A percentile compares a stretch with the other conserved stretches of the same genome.
Conservation (phyloP, 495 filamentous ascomycete genomes). For the Mycothermus thermophilus region DNA sequence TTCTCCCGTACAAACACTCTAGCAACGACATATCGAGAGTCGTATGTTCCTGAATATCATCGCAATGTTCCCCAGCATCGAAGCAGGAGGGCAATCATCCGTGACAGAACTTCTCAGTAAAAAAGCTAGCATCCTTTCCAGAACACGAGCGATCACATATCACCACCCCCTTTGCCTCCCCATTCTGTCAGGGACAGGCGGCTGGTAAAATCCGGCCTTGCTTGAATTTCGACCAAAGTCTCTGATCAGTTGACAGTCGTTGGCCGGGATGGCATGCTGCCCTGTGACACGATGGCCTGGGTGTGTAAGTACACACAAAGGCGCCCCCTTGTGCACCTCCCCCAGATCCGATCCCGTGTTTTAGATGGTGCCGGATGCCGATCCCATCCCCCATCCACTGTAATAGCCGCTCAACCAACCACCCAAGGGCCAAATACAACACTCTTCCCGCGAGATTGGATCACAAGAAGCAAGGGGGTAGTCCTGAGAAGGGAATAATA, state of each 20-base stretch:
- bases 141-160: not conserved
- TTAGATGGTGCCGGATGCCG: constrained; percentile 16
- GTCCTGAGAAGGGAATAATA: not conserved
- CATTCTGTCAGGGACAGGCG: constrained; percentile 15
- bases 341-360: constrained; percentile 21
- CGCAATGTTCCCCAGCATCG: too few species aligned
- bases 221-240: constrained; percentile 2
- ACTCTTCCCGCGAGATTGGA: constrained; percentile 9
- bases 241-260: too few species aligned
- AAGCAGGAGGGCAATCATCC: too few species aligned
- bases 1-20: too few species aligned
- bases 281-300: too few species aligned
- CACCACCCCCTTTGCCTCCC: not conserved
- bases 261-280: too few species aligned
- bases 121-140: too few species aligned
- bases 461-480: not conserved
- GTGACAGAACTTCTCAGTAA: too few species aligned
- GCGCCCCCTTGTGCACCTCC: too few species aligned
- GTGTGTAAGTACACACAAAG: constrained; percentile 11
- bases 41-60: too few species aligned
- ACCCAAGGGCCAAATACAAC: constrained; percentile 2
- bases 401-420: too few species aligned
- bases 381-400: constrained; percentile 15
- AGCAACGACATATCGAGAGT: too few species aligned
- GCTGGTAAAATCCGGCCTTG: constrained; percentile 20